phyloP scores from a whole-genome alignment of 352 stramenopile species.

The Blastocystis sp. region DNA sequence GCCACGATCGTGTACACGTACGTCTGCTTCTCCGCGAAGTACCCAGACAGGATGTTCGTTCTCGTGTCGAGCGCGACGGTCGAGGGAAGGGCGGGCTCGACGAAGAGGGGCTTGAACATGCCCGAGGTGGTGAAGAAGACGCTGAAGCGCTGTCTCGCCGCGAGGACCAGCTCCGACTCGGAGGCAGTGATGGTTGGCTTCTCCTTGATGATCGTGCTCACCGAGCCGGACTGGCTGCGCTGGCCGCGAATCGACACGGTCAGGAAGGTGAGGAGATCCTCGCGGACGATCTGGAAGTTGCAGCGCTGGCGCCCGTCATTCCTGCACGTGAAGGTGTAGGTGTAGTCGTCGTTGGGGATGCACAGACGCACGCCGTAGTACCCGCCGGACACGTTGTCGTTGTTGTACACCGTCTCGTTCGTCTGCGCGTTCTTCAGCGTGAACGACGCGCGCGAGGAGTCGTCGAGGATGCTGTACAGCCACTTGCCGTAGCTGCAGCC shows the following conservation, averaged over 20 bases:
- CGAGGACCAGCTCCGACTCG: background rate
- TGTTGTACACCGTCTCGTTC: constrained; percentile 14
- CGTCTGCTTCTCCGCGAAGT: background rate
- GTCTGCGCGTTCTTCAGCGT: constrained; percentile 4
- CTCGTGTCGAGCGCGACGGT: background rate
- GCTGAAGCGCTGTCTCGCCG: background rate
- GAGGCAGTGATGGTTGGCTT: background rate
- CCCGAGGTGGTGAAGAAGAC: background rate
- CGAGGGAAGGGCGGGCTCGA: background rate
- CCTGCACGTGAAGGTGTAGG: background rate
- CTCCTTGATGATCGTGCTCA: background rate
- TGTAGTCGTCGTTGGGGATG: background rate
- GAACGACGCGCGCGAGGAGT: background rate
- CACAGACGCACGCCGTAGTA: constrained; percentile 2
- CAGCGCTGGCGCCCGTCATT: background rate
- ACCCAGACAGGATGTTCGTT: background rate
- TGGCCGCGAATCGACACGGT: background rate
- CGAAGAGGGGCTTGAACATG: background rate
- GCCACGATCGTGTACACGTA: constrained; percentile 16
- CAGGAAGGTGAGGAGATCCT: background rate
- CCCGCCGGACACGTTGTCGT: background rate
- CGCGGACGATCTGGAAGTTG: background rate
- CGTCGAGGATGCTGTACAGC: background rate
- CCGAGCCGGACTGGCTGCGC: background rate
- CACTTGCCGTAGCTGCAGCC: constrained; percentile 34